A percentile compares a stretch with the other conserved stretches of the same genome.
phyloP scores from a whole-genome alignment of 345 rosid species.

The Arabidopsis arenosa region DNA sequence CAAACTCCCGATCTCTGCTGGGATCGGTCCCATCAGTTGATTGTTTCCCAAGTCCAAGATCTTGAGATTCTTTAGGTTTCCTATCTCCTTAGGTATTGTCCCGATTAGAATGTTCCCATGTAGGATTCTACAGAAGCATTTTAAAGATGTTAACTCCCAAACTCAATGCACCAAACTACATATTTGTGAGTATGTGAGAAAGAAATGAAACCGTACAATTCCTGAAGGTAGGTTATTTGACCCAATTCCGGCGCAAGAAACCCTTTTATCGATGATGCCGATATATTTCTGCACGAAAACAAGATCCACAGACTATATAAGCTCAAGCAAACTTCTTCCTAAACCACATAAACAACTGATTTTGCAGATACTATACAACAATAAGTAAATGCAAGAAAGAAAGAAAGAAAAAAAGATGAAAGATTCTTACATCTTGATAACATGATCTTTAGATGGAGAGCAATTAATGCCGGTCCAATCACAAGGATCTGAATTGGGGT shows the following conservation, averaged over 20 bases:
- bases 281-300: constrained; percentile 69
- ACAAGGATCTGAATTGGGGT: constrained; percentile 84
- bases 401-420: not conserved
- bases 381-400: not conserved
- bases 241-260: constrained; percentile 86
- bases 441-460: constrained; percentile 64
- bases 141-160: constrained; percentile 26
- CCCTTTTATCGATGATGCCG: constrained; percentile 72
- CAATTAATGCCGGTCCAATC: constrained; percentile 80
- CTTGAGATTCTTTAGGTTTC: constrained; percentile 72
- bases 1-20: constrained; percentile 79
- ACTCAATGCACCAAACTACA: constrained; percentile 41
- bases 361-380: not conserved
- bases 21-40: constrained; percentile 80
- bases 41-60: constrained; percentile 92
- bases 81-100: constrained; percentile 85
- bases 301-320: constrained; percentile 20
- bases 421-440: constrained; percentile 72
- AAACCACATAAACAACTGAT: constrained; percentile 3
- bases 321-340: constrained; percentile 2
- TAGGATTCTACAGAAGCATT: constrained; percentile 63
- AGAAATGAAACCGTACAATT: constrained; percentile 58
- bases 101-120: constrained; percentile 75
- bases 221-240: constrained; percentile 69
- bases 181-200: constrained; percentile 6